Conservation (phyloP, 257 asterid genomes). For the Gentiana macrophylla region DNA sequence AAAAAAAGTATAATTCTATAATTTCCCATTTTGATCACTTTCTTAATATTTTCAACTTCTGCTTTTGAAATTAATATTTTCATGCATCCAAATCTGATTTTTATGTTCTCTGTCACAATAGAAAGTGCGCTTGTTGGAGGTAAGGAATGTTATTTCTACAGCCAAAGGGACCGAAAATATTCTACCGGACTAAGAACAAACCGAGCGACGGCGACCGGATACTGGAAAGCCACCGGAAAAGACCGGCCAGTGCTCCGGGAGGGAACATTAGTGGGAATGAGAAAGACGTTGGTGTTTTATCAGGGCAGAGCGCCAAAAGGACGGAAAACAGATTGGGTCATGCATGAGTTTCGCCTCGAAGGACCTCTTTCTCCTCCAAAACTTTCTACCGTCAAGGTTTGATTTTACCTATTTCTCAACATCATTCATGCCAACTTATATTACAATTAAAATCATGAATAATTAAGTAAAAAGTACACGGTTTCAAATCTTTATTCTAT, state of each 20-base stretch:
- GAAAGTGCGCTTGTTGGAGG: constrained; percentile 77
- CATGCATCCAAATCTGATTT: neutral
- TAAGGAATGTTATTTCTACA: constrained; percentile 76
- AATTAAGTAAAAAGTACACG: too few species aligned
- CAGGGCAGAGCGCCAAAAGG: constrained; percentile 95
- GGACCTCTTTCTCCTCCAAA: constrained; percentile 36
- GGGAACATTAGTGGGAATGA: constrained; percentile 66
- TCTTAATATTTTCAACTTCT: neutral
- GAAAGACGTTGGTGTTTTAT: constrained; percentile 81
- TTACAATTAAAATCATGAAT: too few species aligned
- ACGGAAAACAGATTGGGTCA: constrained; percentile 77
- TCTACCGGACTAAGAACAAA: constrained; percentile 81
- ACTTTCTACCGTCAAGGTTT: constrained; percentile 37
- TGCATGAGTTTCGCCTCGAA: constrained; percentile 83
- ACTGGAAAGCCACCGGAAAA: constrained; percentile 96
- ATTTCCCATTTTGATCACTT: neutral
- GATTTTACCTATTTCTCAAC: neutral
- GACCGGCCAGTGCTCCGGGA: constrained; percentile 44
- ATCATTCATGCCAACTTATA: too few species aligned
- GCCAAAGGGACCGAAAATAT: constrained; percentile 71
- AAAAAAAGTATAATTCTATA: neutral
- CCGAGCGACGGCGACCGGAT: constrained; percentile 79
- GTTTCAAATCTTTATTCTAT: too few species aligned
- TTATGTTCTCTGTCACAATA: constrained; percentile 4
- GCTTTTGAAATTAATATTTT: neutral